phyloP scores from a whole-genome alignment of 2,329 filamentous ascomycete genomes.

The Rhinocladiella mackenziei region DNA sequence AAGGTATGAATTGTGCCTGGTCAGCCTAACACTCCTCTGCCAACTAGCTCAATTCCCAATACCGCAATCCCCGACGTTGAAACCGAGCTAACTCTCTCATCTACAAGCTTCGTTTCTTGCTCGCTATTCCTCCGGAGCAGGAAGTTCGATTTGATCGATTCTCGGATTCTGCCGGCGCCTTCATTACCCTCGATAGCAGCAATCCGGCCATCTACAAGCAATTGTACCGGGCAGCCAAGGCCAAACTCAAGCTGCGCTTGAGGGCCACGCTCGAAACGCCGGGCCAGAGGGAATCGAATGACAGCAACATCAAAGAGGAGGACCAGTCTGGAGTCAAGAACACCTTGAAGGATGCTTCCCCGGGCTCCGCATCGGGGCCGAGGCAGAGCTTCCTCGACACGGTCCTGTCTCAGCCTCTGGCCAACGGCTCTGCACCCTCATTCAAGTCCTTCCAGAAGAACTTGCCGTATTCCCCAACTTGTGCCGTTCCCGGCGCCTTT shows the following conservation, averaged over 20 bases:
- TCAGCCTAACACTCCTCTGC: slow-evolving; percentile 12
- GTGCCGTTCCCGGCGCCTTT: slow-evolving; percentile 25
- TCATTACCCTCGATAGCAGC: slow-evolving; percentile 70
- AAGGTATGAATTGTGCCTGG: slow-evolving; percentile 65
- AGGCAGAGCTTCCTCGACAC: slow-evolving; percentile 43
- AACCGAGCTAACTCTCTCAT: slow-evolving; percentile 28
- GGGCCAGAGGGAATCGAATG: slow-evolving; percentile 17
- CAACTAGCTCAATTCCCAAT: slow-evolving; percentile 3
- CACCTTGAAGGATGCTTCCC: slow-evolving; percentile 9
- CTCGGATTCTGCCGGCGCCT: slow-evolving; percentile 83
- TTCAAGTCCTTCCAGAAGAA: slow-evolving; percentile 23
- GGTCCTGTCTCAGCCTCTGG: slow-evolving; percentile 33
- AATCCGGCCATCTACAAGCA: slow-evolving; percentile 91
- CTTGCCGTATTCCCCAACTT: slow-evolving; percentile 21
- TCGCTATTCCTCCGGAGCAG: slow-evolving; percentile 61
- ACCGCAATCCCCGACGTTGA: no score
- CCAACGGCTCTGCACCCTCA: slow-evolving; percentile 6
- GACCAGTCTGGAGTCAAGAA: slow-evolving; percentile 13
- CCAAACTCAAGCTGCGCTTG: slow-evolving; percentile 94
- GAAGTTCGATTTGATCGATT: slow-evolving; percentile 79
- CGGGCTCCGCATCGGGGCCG: slow-evolving; percentile 22
- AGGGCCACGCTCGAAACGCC: slow-evolving; percentile 56
- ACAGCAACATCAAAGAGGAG: slow-evolving; percentile 14
- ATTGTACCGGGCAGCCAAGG: slow-evolving; percentile 92
- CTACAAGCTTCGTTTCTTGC: slow-evolving; percentile 64